Percentiles rank a stretch among this genome's conserved stretches.
These are phyloP conservation scores for Oidiodendron maius DNA, from an alignment of 495 filamentous ascomycete genomes.

Conservation along the genomic window DNA sequence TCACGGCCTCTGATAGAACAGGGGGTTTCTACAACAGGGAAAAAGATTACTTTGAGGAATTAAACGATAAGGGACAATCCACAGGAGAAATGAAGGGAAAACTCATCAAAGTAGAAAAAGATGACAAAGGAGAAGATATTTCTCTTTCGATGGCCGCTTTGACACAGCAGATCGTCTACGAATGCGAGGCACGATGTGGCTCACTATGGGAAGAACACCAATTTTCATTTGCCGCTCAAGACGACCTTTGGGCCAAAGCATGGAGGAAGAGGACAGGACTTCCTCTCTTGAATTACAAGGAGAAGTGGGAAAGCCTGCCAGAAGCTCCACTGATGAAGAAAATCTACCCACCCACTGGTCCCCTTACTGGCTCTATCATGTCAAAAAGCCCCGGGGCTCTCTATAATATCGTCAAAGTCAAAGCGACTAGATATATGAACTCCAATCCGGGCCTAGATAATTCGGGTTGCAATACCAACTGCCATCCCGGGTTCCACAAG, in stretches of 20 bases:
- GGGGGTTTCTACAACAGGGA: conserved; percentile 7
- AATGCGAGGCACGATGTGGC: conserved; percentile 15
- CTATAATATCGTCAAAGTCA: conserved; percentile 14
- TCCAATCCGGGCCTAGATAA: conserved; percentile 13
- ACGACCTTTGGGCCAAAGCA: conserved; percentile 21
- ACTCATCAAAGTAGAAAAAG: conserved; percentile 3
- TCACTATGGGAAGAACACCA: conserved; percentile 14
- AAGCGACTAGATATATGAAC: conserved; percentile 13
- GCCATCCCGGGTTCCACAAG: conserved; percentile 5
- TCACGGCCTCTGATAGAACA: conserved; percentile 11
- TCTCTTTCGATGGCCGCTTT: conserved; percentile 15
- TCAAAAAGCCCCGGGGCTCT: conserved; percentile 13
- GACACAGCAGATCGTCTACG: conserved; percentile 17
- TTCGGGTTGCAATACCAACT: conserved; percentile 10
- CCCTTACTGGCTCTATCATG: conserved; percentile 10
- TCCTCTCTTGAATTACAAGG: conserved; percentile 15
- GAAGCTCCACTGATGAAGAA: conserved; percentile 9
- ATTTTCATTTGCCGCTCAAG: conserved; percentile 21
- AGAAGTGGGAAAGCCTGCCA: conserved; percentile 12
- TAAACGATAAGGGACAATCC: conserved; percentile 2
- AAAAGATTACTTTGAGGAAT: conserved; percentile 1
- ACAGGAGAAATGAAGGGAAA: too few species aligned
- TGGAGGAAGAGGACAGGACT: conserved; percentile 22
- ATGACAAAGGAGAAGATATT: conserved; percentile 14
- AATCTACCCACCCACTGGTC: conserved; percentile 10